Evolutionary conservation across 805 yeast genomes (phyloP), one percentile per base, ranked within the genome.

Genomic region (Saccharomycopsis sp.): DNA sequence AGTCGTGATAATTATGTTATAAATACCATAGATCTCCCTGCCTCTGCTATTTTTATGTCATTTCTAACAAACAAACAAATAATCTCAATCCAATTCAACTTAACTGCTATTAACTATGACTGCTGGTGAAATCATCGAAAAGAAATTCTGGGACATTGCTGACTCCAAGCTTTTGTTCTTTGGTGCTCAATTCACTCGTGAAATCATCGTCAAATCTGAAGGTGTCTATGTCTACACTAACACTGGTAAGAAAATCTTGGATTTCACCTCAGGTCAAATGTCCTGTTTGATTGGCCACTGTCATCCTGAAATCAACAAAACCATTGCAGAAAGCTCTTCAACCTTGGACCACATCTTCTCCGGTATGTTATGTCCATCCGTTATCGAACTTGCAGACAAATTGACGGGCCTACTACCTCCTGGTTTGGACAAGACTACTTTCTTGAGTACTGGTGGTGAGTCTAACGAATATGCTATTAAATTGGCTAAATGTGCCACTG

Each of bases 381-480:
- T 58, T 26, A 43, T 58, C 16, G 59, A 58, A 7, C 50, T 58
- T 33, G 60, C 63, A 2, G 57, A 57, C n/a, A 59, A 53, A 27
- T 44, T 60, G 27, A 55, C 57, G 1, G 44, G 46, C 4, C 38
- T 58, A 37, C 38, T 55, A 22, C 56, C 59, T 19, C 45, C 40
- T 13, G 59, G 59, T 1, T 45, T 60, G 14, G 58, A 54, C 20
- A 55, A 47, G 37, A 59, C 57, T 9, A 43, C 50, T 22, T 57
- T 62, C 19, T 52, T 53, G 13, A 56, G 58, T 43, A 61, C 67
- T 3, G 65, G 66, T 3, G 54, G 57, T 39, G 66, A 63, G 42
- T 56, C 63, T 16, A 62, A 58, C 41, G 63, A 63, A 42, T 59
- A 59, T 35, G 64, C 67, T 8, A 57, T 61, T 22, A 62, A 63